Percentiles rank a stretch among this genome's conserved stretches.
Conservation (phyloP, 163 green algal species). For the Dunaliella salina region DNA sequence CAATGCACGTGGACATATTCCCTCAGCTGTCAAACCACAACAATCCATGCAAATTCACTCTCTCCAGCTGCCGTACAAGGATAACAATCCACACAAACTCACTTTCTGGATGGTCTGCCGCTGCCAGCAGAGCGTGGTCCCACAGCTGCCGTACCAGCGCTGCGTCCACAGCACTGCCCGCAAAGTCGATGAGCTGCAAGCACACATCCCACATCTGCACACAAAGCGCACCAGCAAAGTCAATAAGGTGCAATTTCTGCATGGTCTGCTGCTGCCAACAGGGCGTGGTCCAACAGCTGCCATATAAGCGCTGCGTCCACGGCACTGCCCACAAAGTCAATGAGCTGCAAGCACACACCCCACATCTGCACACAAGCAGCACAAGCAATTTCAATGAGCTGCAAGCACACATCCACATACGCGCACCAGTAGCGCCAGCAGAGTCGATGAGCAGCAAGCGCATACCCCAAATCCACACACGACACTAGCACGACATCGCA, state of each 20-base stretch:
- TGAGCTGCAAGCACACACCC: conserved; percentile 73
- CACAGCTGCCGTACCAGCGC: conserved; percentile 71
- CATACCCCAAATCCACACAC: no score
- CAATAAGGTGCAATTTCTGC: background rate
- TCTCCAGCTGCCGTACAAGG: no score
- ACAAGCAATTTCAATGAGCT: no score
- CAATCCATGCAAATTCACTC: no score
- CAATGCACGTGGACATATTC: no score
- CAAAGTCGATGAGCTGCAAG: conserved; percentile 72
- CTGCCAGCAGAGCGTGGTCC: conserved; percentile 55
- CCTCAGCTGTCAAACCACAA: no score
- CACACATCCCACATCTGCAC: conserved; percentile 65
- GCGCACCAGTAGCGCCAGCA: no score
- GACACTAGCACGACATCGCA: no score
- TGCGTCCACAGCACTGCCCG: conserved; percentile 45
- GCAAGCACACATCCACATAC: no score
- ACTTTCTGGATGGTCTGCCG: background rate
- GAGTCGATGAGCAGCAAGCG: no score
- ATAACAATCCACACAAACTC: background rate
- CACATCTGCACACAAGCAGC: conserved; percentile 48
- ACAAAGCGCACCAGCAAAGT: no score
- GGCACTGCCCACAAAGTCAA: conserved; percentile 56
- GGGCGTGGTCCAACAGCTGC: conserved; percentile 75
- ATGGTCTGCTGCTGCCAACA: conserved; percentile 15
- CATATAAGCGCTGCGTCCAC: conserved; percentile 56